Evolutionary conservation across 1,284 basidiomycete species (phyloP).

Genomic region (Pseudozyma thailandica): DNA sequence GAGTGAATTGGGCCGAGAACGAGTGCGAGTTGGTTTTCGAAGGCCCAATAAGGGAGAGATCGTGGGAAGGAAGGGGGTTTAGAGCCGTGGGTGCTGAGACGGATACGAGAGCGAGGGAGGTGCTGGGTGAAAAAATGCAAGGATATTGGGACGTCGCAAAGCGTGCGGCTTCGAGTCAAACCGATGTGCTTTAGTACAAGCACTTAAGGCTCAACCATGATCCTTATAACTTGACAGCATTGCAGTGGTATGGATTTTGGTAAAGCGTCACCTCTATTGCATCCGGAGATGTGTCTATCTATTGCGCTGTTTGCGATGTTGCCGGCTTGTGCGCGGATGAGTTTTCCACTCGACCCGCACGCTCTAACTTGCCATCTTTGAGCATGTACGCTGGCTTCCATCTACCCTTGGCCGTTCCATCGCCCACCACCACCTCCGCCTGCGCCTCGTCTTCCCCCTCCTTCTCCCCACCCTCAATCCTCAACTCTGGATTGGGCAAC

Average conservation of each 20-base stretch:
- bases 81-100: constrained; percentile 77
- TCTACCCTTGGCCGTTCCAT: constrained; percentile 38
- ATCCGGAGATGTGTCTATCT: neutral
- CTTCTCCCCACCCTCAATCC: constrained; percentile 48
- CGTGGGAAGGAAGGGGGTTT: constrained; percentile 71
- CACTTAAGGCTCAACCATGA: neutral
- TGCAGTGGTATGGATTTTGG: too few relatives aligned
- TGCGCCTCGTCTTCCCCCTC: neutral
- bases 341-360: constrained; percentile 70
- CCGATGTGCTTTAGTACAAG: constrained; percentile 6
- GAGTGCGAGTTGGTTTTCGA: constrained; percentile 92
- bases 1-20: constrained; percentile 79
- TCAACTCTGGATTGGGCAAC: constrained; percentile 85
- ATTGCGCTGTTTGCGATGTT: neutral
- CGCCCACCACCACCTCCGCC: constrained; percentile 12
- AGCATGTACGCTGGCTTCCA: constrained; percentile 83
- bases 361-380: constrained; percentile 79
- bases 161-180: constrained; percentile 46
- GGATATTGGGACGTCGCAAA: constrained; percentile 95
- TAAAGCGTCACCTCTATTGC: neutral
- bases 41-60: constrained; percentile 82
- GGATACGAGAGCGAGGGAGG: constrained; percentile 84
- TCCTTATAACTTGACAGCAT: neutral
- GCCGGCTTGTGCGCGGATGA: neutral
- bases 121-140: constrained; percentile 81